phyloP scores from a whole-genome alignment of 1,284 basidiomycete genomes.

The Ganoderma meredithae region DNA sequence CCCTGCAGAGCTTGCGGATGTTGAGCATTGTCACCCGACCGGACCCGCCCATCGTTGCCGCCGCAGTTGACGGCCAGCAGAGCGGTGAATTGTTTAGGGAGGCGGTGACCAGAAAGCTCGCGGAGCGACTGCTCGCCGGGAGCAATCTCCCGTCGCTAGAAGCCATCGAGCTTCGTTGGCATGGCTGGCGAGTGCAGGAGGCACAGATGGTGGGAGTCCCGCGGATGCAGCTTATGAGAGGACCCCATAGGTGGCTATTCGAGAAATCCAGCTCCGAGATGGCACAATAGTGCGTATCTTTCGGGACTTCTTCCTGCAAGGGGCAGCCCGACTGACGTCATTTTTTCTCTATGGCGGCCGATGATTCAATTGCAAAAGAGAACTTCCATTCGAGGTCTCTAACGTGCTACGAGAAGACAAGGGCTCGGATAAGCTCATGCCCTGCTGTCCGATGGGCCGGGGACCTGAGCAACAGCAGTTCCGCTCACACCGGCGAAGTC shows the following conservation, averaged over 20 bases:
- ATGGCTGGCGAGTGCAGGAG: conserved; percentile 33
- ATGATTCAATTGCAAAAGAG: neutral
- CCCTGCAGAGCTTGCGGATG: conserved; percentile 24
- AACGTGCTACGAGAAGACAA: neutral
- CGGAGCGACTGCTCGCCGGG: conserved; percentile 26
- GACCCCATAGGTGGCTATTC: conserved; percentile 32
- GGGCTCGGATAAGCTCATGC: conserved; percentile 5
- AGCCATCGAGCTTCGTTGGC: conserved; percentile 38
- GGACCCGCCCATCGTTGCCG: conserved; percentile 28
- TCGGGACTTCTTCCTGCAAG: neutral
- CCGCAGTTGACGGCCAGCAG: conserved; percentile 9
- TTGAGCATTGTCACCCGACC: conserved; percentile 34
- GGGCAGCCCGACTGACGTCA: conserved; percentile 1
- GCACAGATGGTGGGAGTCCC: conserved; percentile 27
- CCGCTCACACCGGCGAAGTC: neutral
- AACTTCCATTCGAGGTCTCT: neutral
- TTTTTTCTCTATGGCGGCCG: conserved; percentile 4
- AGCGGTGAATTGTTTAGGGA: conserved; percentile 25
- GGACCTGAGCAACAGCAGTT: neutral
- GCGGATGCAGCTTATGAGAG: conserved; percentile 28
- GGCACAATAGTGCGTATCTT: neutral
- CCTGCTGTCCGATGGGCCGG: conserved; percentile 1
- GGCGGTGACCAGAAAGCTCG: conserved; percentile 24
- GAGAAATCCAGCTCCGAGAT: conserved; percentile 10
- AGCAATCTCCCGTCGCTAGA: conserved; percentile 21